Base-by-base conservation (phyloP, 441 rosid species). In the Populus trichocarpa region DNA sequence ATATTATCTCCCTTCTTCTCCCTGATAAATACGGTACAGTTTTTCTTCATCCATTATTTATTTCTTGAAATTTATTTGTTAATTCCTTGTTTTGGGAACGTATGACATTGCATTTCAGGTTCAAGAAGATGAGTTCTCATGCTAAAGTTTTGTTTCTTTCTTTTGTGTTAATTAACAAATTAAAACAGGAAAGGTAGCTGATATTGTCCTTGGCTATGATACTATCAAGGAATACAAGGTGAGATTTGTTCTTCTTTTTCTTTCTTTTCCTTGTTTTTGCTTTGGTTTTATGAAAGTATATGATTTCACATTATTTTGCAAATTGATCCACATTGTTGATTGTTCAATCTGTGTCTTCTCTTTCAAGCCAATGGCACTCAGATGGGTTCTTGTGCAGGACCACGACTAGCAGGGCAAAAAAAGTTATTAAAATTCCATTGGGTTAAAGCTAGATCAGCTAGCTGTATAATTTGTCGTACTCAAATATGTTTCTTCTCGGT, bases 21-120 rank as follows among this genome's bases (percentile, higher is more conserved):
- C 98, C 98, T 3, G 97, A 93, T 82, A 95, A 85, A 88, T 25
- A 90, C 75, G 99, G 99, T 95, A 69, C 20, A 84, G 57, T 79
- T 28, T 25, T 10, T 2, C 36, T 14, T 70, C 1, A 18, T 33
- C 59, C 11, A 9, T 35, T n/a, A 5, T 65, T 22, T 69, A 72
- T 25, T 72, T 70, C 0, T 36, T 7, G 26, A 18, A 23, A 16
- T 0, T 7, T 4, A 25, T 30, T 16, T 9, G 0, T 38, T 28
- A 2, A 33, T 33, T 33, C 1, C 68, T 10, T 12, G 2, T 57
- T 35, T 38, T 36, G 33, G 20, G 67, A 11, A 10, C 57, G 57
- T 14, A 20, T n/a, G 3, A 22, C 66, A 14, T 64, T 65, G 18
- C 11, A 2, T 61, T 38, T 36, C 30, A 2, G 11, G 40, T 36